These are phyloP conservation scores for Jaminaea rosea DNA, from an alignment of 1,284 basidiomycete genomes.

Conservation along the genomic window DNA sequence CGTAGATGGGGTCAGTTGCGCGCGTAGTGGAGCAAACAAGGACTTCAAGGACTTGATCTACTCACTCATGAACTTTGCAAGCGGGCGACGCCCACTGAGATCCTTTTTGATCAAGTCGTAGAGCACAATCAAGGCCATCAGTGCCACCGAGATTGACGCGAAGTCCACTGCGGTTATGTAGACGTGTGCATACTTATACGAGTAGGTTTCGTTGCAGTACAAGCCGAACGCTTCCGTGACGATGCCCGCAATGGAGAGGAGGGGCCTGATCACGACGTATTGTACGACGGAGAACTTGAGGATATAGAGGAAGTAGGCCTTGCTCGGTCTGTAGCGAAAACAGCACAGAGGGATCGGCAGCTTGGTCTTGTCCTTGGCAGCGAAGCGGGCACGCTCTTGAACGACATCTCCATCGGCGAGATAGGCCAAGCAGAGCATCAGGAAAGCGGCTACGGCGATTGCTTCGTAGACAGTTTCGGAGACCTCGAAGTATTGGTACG, in stretches of 20 bases:
- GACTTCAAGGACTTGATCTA: slow-evolving; percentile 69
- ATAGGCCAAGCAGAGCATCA: slow-evolving; percentile 69
- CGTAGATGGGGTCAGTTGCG: too few relatives aligned
- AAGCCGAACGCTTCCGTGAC: slow-evolving; percentile 16
- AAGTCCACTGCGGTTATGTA: slow-evolving; percentile 13
- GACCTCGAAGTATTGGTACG: slow-evolving; percentile 59
- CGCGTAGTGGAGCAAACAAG: too few relatives aligned
- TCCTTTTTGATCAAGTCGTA: slow-evolving; percentile 71
- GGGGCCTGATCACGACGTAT: slow-evolving; percentile 18
- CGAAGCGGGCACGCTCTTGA: slow-evolving; percentile 57
- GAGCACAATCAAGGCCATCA: slow-evolving; percentile 52
- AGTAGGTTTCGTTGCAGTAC: slow-evolving; percentile 13
- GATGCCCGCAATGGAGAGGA: slow-evolving; percentile 16
- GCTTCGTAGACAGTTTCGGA: slow-evolving; percentile 57
- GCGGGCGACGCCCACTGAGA: slow-evolving; percentile 62
- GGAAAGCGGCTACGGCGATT: slow-evolving; percentile 55
- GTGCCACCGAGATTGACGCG: slow-evolving; percentile 45
- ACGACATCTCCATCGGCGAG: slow-evolving; percentile 62
- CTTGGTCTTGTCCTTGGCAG: slow-evolving; percentile 66
- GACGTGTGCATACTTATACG: slow-evolving; percentile 20
- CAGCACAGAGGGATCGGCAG: slow-evolving; percentile 62
- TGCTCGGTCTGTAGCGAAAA: slow-evolving; percentile 16
- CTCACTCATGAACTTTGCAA: slow-evolving; percentile 72
- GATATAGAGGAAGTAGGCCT: slow-evolving; percentile 22
- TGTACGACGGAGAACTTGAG: slow-evolving; percentile 25